Base-by-base conservation (phyloP, 2,329 filamentous ascomycete species). In the Talaromyces sp. region DNA sequence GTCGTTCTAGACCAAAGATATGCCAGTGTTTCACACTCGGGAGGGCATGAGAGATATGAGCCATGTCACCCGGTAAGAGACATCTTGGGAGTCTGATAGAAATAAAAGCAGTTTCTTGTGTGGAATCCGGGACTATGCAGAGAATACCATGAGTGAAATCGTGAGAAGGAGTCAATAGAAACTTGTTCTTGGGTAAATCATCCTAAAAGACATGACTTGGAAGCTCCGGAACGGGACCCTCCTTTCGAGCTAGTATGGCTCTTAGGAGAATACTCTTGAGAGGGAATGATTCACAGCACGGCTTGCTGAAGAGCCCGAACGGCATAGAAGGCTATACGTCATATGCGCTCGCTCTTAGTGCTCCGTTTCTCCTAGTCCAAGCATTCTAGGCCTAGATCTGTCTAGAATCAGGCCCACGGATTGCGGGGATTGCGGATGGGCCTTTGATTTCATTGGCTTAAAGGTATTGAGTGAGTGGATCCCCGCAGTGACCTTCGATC, bases 221-320 rank as follows among this genome's bases (percentile, higher is more conserved):
- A 39, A 50, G 48, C 29, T 14, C 32, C 29, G 14, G 5, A 44
- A 29, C 20, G 45, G n/a, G 32, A 45, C 22, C 30, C 29, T 44
- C 42, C 41, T 52, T 47, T 43, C 49, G 13, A 50, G 47, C 52
- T 41, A 32, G 47, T 7, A 32, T 10, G 17, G 36, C 14, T 42
- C 32, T 47, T 54, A 10, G 36, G 29, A 32, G 29, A 32, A 32
- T 7, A 13, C 7, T 13, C 29, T 32, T 13, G 13, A 32, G 29
- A 32, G 29, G 29, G 13, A 32, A 32, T 13, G 7, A 32, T 7
- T 32, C 29, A 32, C 29, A 32, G 29, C 29, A 32, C 29, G 29
- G 29, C 29, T 13, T 32, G 13, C 29, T 32, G 29, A 7, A 32
- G 13, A 32, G 29, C 29, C 7, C 29, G 13, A 32, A 13, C 7